Evolutionary conservation across 345 rosid genomes (phyloP).

Genomic region (Populus ilicifolia): DNA sequence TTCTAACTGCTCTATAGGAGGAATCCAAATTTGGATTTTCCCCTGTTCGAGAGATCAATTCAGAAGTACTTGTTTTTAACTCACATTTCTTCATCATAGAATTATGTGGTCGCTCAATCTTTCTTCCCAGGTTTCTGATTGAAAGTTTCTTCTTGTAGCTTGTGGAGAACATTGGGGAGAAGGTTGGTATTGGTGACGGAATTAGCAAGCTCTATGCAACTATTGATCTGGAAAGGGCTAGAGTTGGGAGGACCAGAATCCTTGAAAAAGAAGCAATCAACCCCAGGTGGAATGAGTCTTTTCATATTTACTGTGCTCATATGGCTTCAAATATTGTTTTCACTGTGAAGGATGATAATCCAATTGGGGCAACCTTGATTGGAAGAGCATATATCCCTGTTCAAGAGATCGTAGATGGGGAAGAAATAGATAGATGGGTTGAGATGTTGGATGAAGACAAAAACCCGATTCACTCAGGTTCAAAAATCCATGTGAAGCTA

Average conservation of each 20-base stretch:
- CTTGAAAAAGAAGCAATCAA: constrained; percentile 51
- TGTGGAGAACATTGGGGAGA: constrained; percentile 67
- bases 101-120: background rate
- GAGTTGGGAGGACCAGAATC: constrained; percentile 86
- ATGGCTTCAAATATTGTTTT: constrained; percentile 71
- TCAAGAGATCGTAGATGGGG: constrained; percentile 60
- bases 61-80: background rate
- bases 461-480: constrained; percentile 52
- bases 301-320: constrained; percentile 92
- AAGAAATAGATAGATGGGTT: constrained; percentile 87
- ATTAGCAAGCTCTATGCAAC: constrained; percentile 69
- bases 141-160: constrained; percentile 41
- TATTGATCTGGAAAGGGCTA: constrained; percentile 81
- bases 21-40: background rate
- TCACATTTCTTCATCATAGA: background rate
- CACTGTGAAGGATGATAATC: constrained; percentile 85
- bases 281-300: constrained; percentile 86
- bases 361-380: constrained; percentile 83
- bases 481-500: constrained; percentile 88
- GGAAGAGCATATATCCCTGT: constrained; percentile 87
- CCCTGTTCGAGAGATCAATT: background rate
- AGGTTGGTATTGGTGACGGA: constrained; percentile 82
- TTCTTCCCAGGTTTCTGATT: constrained; percentile 16
- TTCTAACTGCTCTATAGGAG: background rate
- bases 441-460: constrained; percentile 68